Base-by-base conservation (phyloP, 495 filamentous ascomycete genomes). In the Lophiostoma macrostomum region DNA sequence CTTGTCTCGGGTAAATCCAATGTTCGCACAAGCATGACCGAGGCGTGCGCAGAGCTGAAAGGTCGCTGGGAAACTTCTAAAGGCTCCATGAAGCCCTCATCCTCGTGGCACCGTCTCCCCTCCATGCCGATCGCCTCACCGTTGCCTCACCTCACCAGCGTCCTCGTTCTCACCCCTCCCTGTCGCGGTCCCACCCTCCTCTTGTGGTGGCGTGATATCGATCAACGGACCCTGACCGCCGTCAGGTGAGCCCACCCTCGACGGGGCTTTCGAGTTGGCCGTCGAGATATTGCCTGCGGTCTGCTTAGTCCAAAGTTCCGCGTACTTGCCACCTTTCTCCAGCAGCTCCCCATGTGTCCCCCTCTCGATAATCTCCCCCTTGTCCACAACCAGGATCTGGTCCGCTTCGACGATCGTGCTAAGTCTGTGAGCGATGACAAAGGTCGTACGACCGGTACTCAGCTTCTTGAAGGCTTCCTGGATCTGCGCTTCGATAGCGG, bases 341-440 rank as follows among this genome's bases (percentile, higher is more conserved):
- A 64, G n/a, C 49, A 74, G 30, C 30, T 69, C 68, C 29, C 36
- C 29, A 66, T 74, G 71, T 1, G 30, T 71, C 11, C 71, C 71
- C 1, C 47, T 25, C 47, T 74, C 71, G 22, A 69, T 56, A 1
- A 73, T 58, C 30, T 29, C 57, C 6, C 71, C 71, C 20, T 65
- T 58, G 18, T 64, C 60, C 22, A 72, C 63, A 16, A 72, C 70
- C 32, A 71, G 61, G 44, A 72, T 72, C 45, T 55, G 27, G 54
- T 72, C 66, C 7, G 70, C 70, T 5, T 67, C 63, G 23, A 64
- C 58, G 11, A 72, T 53, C 25, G 69, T 72, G 19, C 58, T 62
- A 29, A 72, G 43, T 10, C 70, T 45, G 56, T 65, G 62, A 37
- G 62, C 62, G 14, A 65, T 60, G 8, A 55, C 51, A 23, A 65